Evolutionary conservation across 192 early-diverging fungal species (phyloP).

Genomic region (Rhizophagus sp.): DNA sequence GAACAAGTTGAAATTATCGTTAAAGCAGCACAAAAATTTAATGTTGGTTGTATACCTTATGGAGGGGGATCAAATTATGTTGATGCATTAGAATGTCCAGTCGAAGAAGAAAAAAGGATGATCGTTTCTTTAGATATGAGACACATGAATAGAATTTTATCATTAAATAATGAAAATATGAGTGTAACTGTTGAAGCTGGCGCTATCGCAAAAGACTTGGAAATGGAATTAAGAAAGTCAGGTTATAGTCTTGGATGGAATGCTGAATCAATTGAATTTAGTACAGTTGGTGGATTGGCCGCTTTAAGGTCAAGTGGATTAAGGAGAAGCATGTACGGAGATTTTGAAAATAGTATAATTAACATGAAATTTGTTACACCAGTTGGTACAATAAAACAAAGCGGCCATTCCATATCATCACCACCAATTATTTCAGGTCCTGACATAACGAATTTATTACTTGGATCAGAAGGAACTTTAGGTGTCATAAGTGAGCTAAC

Average conservation of each 20-base stretch:
- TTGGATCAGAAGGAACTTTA: conserved; percentile 15
- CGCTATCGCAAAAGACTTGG: conserved; percentile 1
- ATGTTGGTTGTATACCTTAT: conserved; percentile 21
- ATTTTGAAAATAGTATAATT: conserved; percentile 19
- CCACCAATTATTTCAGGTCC: not conserved
- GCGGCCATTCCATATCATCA: not conserved
- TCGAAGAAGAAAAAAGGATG: conserved; percentile 1
- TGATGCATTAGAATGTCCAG: conserved; percentile 11
- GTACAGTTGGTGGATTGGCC: not conserved
- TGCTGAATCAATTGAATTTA: conserved; percentile 7
- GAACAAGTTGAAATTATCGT: conserved; percentile 12
- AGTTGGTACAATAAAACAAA: conserved; percentile 8
- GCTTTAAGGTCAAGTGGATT: conserved; percentile 1
- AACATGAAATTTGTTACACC: conserved; percentile 16
- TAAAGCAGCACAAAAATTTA: not conserved
- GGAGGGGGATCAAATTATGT: conserved; percentile 23
- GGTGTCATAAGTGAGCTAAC: conserved; percentile 9
- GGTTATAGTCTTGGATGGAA: conserved; percentile 15
- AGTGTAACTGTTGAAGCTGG: conserved; percentile 4
- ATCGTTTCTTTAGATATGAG: conserved; percentile 17
- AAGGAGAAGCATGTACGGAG: not conserved
- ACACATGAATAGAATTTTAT: conserved; percentile 21
- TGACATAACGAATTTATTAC: conserved; percentile 6
- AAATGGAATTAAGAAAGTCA: conserved; percentile 7
- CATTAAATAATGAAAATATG: conserved; percentile 19